Conservation (phyloP, 768 basidiomycete genomes). For the Mycena galericulata region DNA sequence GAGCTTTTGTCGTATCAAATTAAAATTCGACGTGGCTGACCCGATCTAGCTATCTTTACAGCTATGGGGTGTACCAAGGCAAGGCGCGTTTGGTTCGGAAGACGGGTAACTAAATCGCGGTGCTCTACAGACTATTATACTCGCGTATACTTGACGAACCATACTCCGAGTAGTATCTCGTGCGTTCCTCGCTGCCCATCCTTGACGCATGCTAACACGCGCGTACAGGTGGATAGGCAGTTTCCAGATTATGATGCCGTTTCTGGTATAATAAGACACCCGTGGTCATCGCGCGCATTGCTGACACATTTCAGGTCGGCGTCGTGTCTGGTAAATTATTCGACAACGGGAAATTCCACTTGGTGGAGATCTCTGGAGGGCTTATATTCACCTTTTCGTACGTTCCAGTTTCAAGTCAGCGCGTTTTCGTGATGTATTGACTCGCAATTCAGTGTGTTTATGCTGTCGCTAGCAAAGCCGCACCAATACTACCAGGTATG, state of each 20-base stretch:
- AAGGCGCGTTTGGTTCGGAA: background rate
- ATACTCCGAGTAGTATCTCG: conserved; percentile 27
- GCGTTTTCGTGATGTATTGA: conserved; percentile 32
- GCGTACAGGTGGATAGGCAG: conserved; percentile 37
- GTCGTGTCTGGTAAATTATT: conserved; percentile 37
- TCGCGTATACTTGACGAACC: conserved; percentile 22
- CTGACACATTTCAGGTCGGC: conserved; percentile 9
- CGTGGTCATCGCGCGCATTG: no score
- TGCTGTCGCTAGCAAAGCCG: conserved; percentile 52
- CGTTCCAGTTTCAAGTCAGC: background rate
- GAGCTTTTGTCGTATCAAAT: background rate
- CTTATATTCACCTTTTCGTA: conserved; percentile 37
- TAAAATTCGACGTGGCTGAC: background rate
- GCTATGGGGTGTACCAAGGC: conserved; percentile 25
- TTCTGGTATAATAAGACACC: background rate
- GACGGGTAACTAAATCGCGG: background rate
- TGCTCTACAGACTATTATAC: conserved; percentile 17
- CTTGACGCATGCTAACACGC: background rate
- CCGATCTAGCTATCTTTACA: conserved; percentile 8
- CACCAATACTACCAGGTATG: conserved; percentile 46
- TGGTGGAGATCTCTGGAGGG: conserved; percentile 26
- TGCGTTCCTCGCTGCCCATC: background rate
- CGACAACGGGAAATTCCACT: conserved; percentile 36
- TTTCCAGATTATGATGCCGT: conserved; percentile 40
- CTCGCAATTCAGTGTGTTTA: conserved; percentile 48